phyloP scores from a whole-genome alignment of 805 yeast species.

The Scheffersomyces ergatensis region DNA sequence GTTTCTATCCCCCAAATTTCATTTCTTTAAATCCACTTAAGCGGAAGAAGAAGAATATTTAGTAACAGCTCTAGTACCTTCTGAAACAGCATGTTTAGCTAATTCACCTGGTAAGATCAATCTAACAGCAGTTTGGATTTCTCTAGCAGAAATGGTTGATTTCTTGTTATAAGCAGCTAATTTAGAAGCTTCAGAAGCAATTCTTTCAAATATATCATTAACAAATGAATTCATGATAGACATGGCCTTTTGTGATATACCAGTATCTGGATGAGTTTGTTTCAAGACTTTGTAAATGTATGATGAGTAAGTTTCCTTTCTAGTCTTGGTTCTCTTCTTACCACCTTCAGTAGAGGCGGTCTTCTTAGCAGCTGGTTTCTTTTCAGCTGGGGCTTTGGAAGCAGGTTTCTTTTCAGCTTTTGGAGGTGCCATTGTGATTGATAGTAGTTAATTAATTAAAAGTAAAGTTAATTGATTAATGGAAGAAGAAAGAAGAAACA shows the following conservation, averaged over 20 bases:
- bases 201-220: conserved; percentile 96
- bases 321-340: conserved; percentile 91
- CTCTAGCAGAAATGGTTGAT: conserved; percentile 97
- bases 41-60: conserved; percentile 77
- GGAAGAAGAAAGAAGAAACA: neutral
- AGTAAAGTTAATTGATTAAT: too few relatives aligned
- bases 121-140: conserved; percentile 98
- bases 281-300: conserved; percentile 97
- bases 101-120: conserved; percentile 97
- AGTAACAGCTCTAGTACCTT: conserved; percentile 98
- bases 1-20: neutral
- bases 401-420: conserved; percentile 76
- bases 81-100: conserved; percentile 97
- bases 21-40: conserved; percentile 11
- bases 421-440: conserved; percentile 64
- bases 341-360: conserved; percentile 72
- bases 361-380: conserved; percentile 89
- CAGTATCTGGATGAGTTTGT: conserved; percentile 99
- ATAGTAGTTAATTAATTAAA: conserved; percentile 3
- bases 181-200: conserved; percentile 96
- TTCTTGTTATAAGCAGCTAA: conserved; percentile 98
- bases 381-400: conserved; percentile 96
- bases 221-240: conserved; percentile 98
- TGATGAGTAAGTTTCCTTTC: conserved; percentile 98
- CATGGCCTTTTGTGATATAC: conserved; percentile 98